These are phyloP conservation scores for Rhytidhysteron rufulum DNA, from an alignment of 2,329 filamentous ascomycete genomes.

Conservation along the genomic window DNA sequence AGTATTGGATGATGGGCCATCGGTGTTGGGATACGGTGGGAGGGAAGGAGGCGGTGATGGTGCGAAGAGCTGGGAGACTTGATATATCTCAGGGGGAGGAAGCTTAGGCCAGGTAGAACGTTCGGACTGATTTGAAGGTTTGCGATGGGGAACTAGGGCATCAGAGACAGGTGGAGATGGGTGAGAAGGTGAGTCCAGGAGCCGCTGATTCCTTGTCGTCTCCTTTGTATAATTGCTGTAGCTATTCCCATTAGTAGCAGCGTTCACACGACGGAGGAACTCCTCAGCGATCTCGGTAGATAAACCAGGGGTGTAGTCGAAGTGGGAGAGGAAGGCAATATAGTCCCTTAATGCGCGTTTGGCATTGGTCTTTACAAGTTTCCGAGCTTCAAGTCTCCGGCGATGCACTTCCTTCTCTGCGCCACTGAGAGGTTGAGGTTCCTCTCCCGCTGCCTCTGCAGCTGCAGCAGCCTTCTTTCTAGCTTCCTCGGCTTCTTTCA, in stretches of 20 bases:
- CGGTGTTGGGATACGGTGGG: constrained; percentile 58
- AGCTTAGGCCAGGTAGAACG: constrained; percentile 43
- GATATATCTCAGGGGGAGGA: constrained; percentile 49
- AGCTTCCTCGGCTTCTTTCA: constrained; percentile 37
- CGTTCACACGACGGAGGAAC: constrained; percentile 37
- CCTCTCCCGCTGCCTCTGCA: constrained; percentile 20
- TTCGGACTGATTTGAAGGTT: constrained; percentile 23
- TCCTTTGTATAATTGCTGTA: constrained; percentile 10
- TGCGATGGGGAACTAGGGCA: constrained; percentile 44
- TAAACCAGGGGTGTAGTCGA: constrained; percentile 75
- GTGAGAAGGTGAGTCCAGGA: constrained; percentile 21
- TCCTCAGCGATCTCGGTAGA: constrained; percentile 57
- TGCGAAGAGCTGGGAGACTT: constrained; percentile 65
- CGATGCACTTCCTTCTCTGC: constrained; percentile 47
- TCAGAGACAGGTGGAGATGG: constrained; percentile 27
- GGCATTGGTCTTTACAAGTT: constrained; percentile 67
- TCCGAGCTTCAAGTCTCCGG: constrained; percentile 58
- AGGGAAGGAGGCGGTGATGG: constrained; percentile 63
- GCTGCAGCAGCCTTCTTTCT: constrained; percentile 19
- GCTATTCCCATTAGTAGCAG: constrained; percentile 16
- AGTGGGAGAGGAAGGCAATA: constrained; percentile 64
- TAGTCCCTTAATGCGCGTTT: constrained; percentile 75
- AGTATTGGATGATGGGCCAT: constrained; percentile 22
- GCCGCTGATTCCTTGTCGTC: constrained; percentile 12
- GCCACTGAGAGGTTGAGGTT: constrained; percentile 33